Evolutionary conservation across 306 rosid species (phyloP).

Genomic region (Lathyrus aphaca): DNA sequence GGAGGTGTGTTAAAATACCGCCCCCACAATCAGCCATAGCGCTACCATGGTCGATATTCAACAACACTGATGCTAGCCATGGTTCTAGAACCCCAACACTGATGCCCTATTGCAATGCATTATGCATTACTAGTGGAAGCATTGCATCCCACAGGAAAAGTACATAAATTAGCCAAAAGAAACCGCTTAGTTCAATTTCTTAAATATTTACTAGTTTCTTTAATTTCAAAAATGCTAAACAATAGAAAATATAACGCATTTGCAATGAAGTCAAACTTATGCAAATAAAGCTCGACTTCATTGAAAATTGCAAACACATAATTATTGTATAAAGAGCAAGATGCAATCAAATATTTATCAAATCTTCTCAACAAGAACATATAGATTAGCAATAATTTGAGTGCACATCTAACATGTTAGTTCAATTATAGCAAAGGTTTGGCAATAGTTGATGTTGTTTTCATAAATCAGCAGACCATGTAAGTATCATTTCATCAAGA

Average conservation of each 20-base stretch:
- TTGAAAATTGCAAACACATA: conserved; percentile 11
- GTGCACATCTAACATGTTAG: conserved; percentile 1
- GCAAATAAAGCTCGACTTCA: conserved; percentile 13
- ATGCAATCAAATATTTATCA: background rate
- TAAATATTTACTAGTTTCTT: conserved; percentile 8
- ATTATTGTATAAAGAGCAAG: conserved; percentile 1
- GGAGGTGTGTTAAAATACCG: no score
- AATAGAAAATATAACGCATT: conserved; percentile 16
- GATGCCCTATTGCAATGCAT: conserved; percentile 16
- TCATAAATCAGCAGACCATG: conserved; percentile 23
- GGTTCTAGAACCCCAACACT: background rate
- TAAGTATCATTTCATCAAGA: conserved; percentile 22
- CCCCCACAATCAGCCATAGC: no score
- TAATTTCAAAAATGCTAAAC: conserved; percentile 2
- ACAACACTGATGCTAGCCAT: background rate
- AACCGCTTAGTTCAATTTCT: conserved; percentile 21
- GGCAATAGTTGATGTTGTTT: conserved; percentile 19
- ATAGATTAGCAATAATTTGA: conserved; percentile 2
- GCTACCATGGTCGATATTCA: no score
- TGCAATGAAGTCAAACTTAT: conserved; percentile 7
- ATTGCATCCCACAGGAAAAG: background rate
- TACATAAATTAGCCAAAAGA: conserved; percentile 20
- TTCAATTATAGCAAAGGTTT: conserved; percentile 19
- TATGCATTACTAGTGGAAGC: background rate
- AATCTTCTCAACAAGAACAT: conserved; percentile 12